A percentile compares a stretch with the other conserved stretches of the same genome.
phyloP scores from a whole-genome alignment of 768 basidiomycete genomes.

The Mrakia hoshinonis region DNA sequence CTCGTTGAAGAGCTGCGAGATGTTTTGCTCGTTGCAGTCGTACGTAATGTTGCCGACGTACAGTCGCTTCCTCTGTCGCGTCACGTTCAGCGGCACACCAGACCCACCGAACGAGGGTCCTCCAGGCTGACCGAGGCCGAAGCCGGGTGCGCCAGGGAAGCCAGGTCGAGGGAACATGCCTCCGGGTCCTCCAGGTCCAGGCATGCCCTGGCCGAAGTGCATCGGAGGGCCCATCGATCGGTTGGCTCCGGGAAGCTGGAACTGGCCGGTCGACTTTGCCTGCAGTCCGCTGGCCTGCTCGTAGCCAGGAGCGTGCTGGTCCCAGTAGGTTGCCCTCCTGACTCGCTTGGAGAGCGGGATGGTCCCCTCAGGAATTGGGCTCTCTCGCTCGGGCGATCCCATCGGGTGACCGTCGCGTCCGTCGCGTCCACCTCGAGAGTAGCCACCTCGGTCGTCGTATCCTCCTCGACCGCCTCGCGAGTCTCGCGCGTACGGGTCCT shows the following conservation, averaged over 20 bases:
- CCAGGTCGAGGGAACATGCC: conserved; percentile 34
- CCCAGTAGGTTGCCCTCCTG: conserved; percentile 88
- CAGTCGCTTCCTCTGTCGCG: conserved; percentile 84
- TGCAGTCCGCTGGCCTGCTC: conserved; percentile 91
- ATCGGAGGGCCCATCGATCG: conserved; percentile 66
- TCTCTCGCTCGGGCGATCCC: conserved; percentile 68
- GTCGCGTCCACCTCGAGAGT: conserved; percentile 42
- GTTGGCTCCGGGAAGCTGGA: conserved; percentile 92
- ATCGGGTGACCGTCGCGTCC: conserved; percentile 41
- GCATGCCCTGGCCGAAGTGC: conserved; percentile 41
- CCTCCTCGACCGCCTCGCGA: background rate
- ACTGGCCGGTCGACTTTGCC: conserved; percentile 96
- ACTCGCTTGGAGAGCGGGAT: conserved; percentile 74
- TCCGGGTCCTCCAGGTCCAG: background rate
- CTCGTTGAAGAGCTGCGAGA: conserved; percentile 87
- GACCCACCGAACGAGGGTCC: conserved; percentile 54
- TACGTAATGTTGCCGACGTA: conserved; percentile 96
- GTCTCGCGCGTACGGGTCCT: conserved; percentile 9
- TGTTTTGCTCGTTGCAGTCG: conserved; percentile 83
- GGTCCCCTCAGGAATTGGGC: conserved; percentile 81
- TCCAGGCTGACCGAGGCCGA: conserved; percentile 44
- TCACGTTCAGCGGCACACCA: conserved; percentile 55
- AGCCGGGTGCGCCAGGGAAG: conserved; percentile 53
- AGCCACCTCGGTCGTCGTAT: conserved; percentile 37
- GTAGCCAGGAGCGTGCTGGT: conserved; percentile 89